Evolutionary conservation across 805 yeast species (phyloP).

Genomic region (Babjeviella inositovora): DNA sequence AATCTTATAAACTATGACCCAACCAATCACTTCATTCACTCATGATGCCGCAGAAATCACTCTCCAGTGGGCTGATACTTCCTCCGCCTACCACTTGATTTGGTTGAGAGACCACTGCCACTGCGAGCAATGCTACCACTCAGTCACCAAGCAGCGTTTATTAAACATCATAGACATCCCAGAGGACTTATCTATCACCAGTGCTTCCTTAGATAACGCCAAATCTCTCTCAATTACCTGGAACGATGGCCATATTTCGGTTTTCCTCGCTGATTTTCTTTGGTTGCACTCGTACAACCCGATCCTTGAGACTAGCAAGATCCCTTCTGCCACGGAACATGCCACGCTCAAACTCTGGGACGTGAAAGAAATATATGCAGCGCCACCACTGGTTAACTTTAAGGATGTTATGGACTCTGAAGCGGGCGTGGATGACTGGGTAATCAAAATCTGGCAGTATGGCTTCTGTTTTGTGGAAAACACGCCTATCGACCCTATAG

Average conservation of each 20-base stretch:
- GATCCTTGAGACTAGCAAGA: constrained; percentile 11
- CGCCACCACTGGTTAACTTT: constrained; percentile 32
- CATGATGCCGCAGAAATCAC: too few relatives aligned
- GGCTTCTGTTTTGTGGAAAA: constrained; percentile 50
- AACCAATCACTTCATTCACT: too few relatives aligned
- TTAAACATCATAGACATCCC: constrained; percentile 27
- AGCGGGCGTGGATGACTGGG: constrained; percentile 36
- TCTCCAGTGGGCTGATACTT: too few relatives aligned
- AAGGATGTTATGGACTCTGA: constrained; percentile 14
- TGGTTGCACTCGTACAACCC: constrained; percentile 36
- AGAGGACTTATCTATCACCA: constrained; percentile 5
- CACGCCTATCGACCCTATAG: constrained; percentile 44
- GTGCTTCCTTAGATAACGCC: constrained; percentile 4
- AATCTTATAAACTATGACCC: too few relatives aligned
- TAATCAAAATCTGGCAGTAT: constrained; percentile 29
- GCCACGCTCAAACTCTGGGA: constrained; percentile 26
- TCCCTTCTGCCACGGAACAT: constrained; percentile 10
- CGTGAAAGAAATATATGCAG: constrained; percentile 16
- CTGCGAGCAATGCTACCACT: constrained; percentile 35
- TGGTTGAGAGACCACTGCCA: constrained; percentile 59
- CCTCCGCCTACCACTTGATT: constrained; percentile 18
- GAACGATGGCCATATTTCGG: constrained; percentile 12
- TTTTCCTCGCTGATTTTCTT: constrained; percentile 10
- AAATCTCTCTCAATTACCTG: constrained; percentile 9
- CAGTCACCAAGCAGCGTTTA: constrained; percentile 40